Base-by-base conservation (phyloP, 1,284 basidiomycete species). In the Heterobasidion occidentale region DNA sequence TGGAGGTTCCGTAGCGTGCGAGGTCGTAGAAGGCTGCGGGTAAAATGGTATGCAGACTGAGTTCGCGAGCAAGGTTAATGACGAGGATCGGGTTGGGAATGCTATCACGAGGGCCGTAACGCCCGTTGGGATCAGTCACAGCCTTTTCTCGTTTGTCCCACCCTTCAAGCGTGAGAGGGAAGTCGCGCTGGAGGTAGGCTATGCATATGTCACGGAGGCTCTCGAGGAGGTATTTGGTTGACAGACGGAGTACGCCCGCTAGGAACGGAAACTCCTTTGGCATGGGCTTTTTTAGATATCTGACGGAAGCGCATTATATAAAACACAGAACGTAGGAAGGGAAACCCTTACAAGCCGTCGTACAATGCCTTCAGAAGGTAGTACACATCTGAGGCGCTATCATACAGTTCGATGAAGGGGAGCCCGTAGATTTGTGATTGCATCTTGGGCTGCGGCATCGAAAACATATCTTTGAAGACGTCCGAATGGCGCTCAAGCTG, bases 1-100 rank as follows among this genome's bases (percentile, higher is more conserved):
- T 81, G 68, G 83, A 83, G 0, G 86, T 83, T 0, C 80, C 84
- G 60, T 88, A 88, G 19, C 86, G 76, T 3, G 83, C 80, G 45
- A 89, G 76, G 60, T 89, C 86, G 67, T 88, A 88, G 63, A 89
- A 80, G 0, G 85, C 85, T 35, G 83, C 74, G 2, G 84, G 80
- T 12, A 89, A 75, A 52, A 89, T 66, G 2, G 74, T 71, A 8
- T 74, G 71, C 0, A 86, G 67, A 50, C 75, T 74, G 56, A 88
- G 78, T 57, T 88, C 81, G 46, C 83, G 68, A 1, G 86, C 84
- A 57, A 89, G 78, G 56, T 83, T 77, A 66, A 89, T 84, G 53
- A 84, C 74, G 50, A 83, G 73, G 58, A 84, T 72, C 3, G 78
- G 84, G 67, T 88, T 85, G 1, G 75, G 66, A 59, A 73, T 79